These are phyloP conservation scores for Brasilioporus rufonigricans DNA, from an alignment of 768 basidiomycete species.

Conservation along the genomic window DNA sequence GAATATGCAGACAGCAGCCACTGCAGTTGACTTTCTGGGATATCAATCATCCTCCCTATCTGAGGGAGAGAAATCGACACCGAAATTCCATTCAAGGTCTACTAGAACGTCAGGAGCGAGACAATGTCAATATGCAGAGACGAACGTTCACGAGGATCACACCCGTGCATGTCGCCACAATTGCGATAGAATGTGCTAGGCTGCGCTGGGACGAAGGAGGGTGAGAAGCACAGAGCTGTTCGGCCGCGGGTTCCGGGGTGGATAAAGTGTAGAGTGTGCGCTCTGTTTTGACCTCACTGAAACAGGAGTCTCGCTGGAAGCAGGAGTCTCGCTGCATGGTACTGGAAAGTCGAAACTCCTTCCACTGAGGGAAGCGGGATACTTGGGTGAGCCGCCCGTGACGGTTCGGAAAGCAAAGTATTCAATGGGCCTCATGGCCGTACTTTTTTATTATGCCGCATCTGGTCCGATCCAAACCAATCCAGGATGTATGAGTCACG, in stretches of 20 bases:
- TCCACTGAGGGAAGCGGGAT: no score
- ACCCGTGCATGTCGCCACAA: slow-evolving; percentile 35
- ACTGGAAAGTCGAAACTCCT: no score
- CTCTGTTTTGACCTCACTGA: neutral
- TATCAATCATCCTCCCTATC: slow-evolving; percentile 47
- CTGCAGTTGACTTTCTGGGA: slow-evolving; percentile 53
- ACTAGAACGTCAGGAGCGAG: neutral
- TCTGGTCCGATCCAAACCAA: no score
- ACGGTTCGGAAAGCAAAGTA: no score
- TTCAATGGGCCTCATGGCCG: no score
- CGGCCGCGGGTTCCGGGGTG: neutral
- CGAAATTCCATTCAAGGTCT: slow-evolving; percentile 39
- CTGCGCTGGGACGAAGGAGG: neutral
- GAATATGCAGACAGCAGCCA: slow-evolving; percentile 71
- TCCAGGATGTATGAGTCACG: no score
- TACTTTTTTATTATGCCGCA: no score
- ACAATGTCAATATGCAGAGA: neutral
- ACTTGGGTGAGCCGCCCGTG: no score
- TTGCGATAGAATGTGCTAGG: neutral
- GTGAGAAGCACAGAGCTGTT: neutral
- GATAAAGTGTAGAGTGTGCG: neutral
- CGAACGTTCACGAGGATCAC: slow-evolving; percentile 39
- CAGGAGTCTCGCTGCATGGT: no score
- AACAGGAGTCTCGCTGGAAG: neutral
- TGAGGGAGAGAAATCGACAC: slow-evolving; percentile 51